Evolutionary conservation across 2,329 filamentous ascomycete genomes (phyloP), one percentile per base, ranked within the genome.

Genomic region (Penicillium sp.): DNA sequence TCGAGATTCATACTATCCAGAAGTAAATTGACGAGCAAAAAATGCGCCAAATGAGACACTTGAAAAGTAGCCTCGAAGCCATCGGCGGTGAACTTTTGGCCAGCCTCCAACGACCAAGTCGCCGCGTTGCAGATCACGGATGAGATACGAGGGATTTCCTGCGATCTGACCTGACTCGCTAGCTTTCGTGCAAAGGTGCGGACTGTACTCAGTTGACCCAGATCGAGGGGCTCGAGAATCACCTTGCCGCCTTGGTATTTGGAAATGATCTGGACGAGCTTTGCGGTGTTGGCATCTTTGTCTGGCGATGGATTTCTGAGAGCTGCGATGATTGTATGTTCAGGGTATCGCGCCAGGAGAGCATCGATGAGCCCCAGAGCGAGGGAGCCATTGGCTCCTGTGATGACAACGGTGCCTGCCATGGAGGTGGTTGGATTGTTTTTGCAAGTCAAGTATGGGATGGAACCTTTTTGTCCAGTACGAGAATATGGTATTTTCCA

Each of bases 101-200:
- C 61, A 4, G 45, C 43, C 18, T 59, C 51, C 9, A 73, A 52
- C 27, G 70, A 71, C 64, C 67, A 70, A 38, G 67, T 64, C 48
- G 65, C 68, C 6, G 71, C 71, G 49, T 73, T 74, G 52, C 67
- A 71, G 25, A 74, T 53, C 18, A 74, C 66, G n/a, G 61, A 59
- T 12, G 50, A 50, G 25, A 74, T 56, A 2, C 55, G 65, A 0
- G 67, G 66, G 3, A 69, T 48, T 29, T 58, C 59, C 24, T 56
- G 54, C 4, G 56, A 46, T 1, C 46, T n/a, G 7, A 74, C 57
- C 29, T 64, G 62, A 0, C 52, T 29, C 3, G 61, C 12, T 5
- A 60, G 6, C 1, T 45, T 52, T 1, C 55, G 54, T 8, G 68
- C 64, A 39, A 73, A 74, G 1, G 55, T 54, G 18, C 67, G 58